Conservation (phyloP, 1,284 basidiomycete genomes). For the Pseudozyma sp. region DNA sequence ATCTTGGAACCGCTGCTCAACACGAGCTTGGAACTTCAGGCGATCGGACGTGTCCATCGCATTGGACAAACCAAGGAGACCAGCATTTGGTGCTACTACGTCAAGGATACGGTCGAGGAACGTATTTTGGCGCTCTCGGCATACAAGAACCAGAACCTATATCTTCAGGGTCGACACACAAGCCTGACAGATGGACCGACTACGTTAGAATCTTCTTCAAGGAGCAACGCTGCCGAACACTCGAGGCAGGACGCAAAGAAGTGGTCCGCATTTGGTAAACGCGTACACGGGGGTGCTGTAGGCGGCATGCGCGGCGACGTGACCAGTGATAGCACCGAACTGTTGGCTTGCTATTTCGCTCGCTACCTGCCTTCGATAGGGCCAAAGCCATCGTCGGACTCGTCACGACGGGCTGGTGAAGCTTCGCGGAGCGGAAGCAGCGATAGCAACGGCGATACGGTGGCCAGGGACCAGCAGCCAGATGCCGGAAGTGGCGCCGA, state of each 20-base stretch:
- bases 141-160: slow-evolving; percentile 52
- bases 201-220: slow-evolving; percentile 6
- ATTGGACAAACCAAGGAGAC: slow-evolving; percentile 64
- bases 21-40: slow-evolving; percentile 61
- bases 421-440: background rate
- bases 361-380: slow-evolving; percentile 25
- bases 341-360: slow-evolving; percentile 58
- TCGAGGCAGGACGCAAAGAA: slow-evolving; percentile 34
- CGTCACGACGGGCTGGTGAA: background rate
- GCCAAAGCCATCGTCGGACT: background rate
- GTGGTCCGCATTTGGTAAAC: slow-evolving; percentile 32
- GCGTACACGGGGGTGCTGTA: slow-evolving; percentile 6
- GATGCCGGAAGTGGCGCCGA: background rate
- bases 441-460: background rate
- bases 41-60: slow-evolving; percentile 63
- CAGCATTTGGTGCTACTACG: slow-evolving; percentile 59
- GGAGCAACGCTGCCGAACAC: slow-evolving; percentile 20
- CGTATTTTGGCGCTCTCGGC: slow-evolving; percentile 54
- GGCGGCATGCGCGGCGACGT: slow-evolving; percentile 48
- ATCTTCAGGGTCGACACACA: slow-evolving; percentile 40
- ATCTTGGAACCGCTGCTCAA: slow-evolving; percentile 66
- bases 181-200: slow-evolving; percentile 12
- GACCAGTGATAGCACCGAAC: slow-evolving; percentile 47
- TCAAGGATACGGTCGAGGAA: slow-evolving; percentile 63
- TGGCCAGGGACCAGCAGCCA: background rate